These are phyloP conservation scores for Saksenaea vasiformis DNA, from an alignment of 371 early-diverging fungal genomes.

Conservation along the genomic window DNA sequence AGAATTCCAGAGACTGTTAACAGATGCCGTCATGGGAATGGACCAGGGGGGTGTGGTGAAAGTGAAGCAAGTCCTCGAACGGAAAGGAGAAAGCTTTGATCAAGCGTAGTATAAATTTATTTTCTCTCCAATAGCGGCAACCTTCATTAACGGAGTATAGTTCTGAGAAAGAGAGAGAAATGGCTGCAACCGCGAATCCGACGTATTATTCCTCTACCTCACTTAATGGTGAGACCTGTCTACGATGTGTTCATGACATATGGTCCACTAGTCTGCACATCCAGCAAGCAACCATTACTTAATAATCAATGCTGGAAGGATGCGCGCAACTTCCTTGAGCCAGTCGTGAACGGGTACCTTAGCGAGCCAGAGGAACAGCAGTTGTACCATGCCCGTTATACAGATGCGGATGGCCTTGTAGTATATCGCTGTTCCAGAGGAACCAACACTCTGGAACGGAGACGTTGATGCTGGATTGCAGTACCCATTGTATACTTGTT, in stretches of 20 bases:
- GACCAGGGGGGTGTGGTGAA: too few species aligned
- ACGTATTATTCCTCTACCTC: not conserved
- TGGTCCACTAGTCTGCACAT: not conserved
- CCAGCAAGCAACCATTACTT: not conserved
- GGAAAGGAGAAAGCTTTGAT: too few species aligned
- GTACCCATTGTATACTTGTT: too few species aligned
- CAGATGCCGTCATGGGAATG: too few species aligned
- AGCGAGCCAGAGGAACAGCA: not conserved
- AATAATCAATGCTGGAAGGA: not conserved
- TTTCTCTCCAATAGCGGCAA: too few species aligned
- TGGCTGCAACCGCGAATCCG: not conserved
- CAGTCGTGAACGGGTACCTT: not conserved
- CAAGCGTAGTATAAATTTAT: too few species aligned
- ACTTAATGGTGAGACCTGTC: not conserved
- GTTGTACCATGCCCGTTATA: not conserved
- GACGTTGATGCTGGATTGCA: too few species aligned
- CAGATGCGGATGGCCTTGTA: not conserved
- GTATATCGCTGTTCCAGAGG: not conserved
- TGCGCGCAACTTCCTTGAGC: not conserved
- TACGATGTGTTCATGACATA: not conserved
- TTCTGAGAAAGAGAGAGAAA: not conserved
- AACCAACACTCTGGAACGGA: not conserved
- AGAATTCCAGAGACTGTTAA: too few species aligned
- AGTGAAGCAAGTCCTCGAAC: too few species aligned
- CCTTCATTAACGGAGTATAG: too few species aligned